Evolutionary conservation across 1,139 yeast genomes (phyloP), one percentile per base, ranked within the genome.

Genomic region (Pneumocystis wakefieldiae): DNA sequence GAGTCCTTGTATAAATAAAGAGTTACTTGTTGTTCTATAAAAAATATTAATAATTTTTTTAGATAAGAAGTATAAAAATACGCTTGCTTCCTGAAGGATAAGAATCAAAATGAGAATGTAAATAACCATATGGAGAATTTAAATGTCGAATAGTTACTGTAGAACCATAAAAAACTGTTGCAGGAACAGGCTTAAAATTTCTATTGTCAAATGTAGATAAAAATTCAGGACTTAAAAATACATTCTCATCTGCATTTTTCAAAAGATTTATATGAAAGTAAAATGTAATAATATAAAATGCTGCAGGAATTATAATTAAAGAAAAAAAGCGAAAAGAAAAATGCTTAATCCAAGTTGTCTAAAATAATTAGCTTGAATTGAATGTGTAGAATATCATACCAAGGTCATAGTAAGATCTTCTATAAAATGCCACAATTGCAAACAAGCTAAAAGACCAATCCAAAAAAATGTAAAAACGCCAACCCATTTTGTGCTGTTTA

Each of bases 381-480:
- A 68, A 66, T 85, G 76, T 67, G 79, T 77, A 48, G 73, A 63
- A 24, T 62, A 35, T 10, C 60, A 37, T 36, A 61, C 75, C 8
- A 84, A 69, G 14, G 84, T 71, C n/a, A 88, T 80, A 1, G 81
- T 72, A 72, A 91, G 80, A 75, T 94, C 98, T 68, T 97, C 98
- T 71, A 90, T 76, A 66, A 87, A 75, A 73, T 88, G 83, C 97
- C 97, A 91, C 70, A 92, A 75, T 72, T 88, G 94, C 76, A 83
- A 80, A 28, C 84, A 73, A 69, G 95, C 89, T 67, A 83, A 74
- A 5, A 81, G 63, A 61, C 98, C 98, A 66, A 88, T 82, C 97
- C 98, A 94, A 8, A 87, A 90, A 68, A 91, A 75, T 55, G 98
- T 92, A 78, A 92, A 92, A 61, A 92, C 77, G 63, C 98, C 99